These are phyloP conservation scores for Solanum microdontum DNA, from an alignment of 257 asterid genomes.

Conservation along the genomic window DNA sequence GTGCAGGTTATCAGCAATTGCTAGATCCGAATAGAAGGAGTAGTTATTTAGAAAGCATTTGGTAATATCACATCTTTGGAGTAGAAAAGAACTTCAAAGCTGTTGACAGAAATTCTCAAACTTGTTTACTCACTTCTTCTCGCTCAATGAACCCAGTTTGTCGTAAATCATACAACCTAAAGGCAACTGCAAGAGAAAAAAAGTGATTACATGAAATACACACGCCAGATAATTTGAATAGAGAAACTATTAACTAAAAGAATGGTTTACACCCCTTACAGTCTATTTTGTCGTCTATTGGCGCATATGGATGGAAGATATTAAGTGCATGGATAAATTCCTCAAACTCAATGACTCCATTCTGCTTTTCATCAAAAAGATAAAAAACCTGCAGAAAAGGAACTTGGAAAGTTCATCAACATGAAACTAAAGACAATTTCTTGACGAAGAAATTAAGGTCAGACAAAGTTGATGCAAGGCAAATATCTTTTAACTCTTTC, in stretches of 20 bases:
- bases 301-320: constrained; percentile 21
- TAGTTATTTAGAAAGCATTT: background rate
- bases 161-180: constrained; percentile 28
- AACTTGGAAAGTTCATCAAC: background rate
- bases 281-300: constrained; percentile 13
- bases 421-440: background rate
- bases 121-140: constrained; percentile 26
- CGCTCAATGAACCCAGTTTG: constrained; percentile 43
- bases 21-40: background rate
- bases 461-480: background rate
- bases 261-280: constrained; percentile 1
- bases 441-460: background rate
- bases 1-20: background rate
- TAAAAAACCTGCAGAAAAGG: constrained; percentile 14
- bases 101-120: background rate
- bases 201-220: background rate
- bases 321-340: constrained; percentile 17
- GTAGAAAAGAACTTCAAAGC: background rate
- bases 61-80: background rate
- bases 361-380: constrained; percentile 16
- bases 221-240: background rate
- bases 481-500: background rate
- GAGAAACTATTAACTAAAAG: background rate
- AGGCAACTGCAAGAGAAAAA: constrained; percentile 23
- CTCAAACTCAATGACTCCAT: constrained; percentile 20